Evolutionary conservation across 257 asterid species (phyloP), one percentile per base, ranked within the genome.

Genomic region (Solanum neorickii): DNA sequence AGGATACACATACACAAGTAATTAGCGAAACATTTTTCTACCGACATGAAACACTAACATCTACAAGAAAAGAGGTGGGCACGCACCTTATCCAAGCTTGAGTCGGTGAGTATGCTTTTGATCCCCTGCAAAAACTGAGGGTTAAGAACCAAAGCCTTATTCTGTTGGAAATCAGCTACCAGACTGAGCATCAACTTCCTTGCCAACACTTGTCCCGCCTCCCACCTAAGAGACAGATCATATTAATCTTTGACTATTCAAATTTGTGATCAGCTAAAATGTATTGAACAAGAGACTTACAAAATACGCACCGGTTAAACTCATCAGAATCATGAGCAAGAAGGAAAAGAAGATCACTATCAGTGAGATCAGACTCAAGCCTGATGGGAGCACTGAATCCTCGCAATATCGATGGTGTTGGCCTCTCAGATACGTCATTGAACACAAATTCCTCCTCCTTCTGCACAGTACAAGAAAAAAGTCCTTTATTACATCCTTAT

Each of bases 371-470:
- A 23, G 98, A 91, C 70, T 94, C 94, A 87, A 95, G 88, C 15
- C 96, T 93, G 78, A 95, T 90, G 88, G 98, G 98, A 89, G 98
- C 98, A 88, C 98, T 95, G 91, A 92, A 95, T 68, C 98, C 98
- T 74, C 98, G 91, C 82, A 95, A 88, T 12, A 95, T 89, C 60
- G 98, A 94, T 29, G 98, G 98, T 16, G 89, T 90, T 37, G 98
- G 98, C 56, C 89, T 62, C 91, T 94, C 98, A 21, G 86, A 68
- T 82, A 95, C 73, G 87, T 91, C 93, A 77, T 86, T 87, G 91
- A 95, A 95, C 87, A 93, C 92, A 80, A 94, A 95, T 89, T 95
- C 98, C 92, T 93, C 96, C 76, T 94, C 96, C 89, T 94, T 91
- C 98, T 94, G 93, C 87, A 87, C 88, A 84, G 46, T 84, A 84